phyloP scores from a whole-genome alignment of 2,329 filamentous ascomycete genomes.

The Pseudogymnoascus verrucosus region DNA sequence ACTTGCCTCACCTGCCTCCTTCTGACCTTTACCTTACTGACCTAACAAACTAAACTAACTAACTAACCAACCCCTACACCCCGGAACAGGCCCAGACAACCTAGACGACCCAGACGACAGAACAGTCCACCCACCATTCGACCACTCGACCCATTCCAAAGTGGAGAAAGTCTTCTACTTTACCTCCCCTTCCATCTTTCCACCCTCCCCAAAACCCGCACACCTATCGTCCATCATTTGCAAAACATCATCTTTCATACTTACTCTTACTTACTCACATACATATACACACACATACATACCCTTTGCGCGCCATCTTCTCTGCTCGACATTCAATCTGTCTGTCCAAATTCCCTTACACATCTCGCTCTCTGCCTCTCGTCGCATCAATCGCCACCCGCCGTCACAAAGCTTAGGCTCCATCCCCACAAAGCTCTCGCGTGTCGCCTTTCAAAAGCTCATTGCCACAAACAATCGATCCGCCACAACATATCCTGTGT shows the following conservation, averaged over 20 bases:
- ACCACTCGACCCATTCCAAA: neutral
- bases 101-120: neutral
- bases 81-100: neutral
- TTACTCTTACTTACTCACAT: neutral
- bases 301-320: neutral
- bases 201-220: neutral
- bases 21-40: neutral
- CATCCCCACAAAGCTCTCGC: slow-evolving; percentile 7
- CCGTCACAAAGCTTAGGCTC: slow-evolving; percentile 6
- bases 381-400: neutral
- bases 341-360: neutral
- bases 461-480: neutral
- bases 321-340: neutral
- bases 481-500: neutral
- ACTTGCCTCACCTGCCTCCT: neutral
- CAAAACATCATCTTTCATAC: neutral
- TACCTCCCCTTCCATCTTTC: slow-evolving; percentile 2
- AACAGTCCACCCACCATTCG: neutral
- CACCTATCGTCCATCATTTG: slow-evolving; percentile 3
- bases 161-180: slow-evolving; percentile 5
- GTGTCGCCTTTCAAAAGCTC: neutral
- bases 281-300: neutral
- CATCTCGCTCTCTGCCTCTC: neutral
- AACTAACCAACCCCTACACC: neutral
- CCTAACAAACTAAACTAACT: neutral